Evolutionary conservation across 2,329 filamentous ascomycete species (phyloP), one percentile per base, ranked within the genome.

Genomic region (Sporothrix sp.): DNA sequence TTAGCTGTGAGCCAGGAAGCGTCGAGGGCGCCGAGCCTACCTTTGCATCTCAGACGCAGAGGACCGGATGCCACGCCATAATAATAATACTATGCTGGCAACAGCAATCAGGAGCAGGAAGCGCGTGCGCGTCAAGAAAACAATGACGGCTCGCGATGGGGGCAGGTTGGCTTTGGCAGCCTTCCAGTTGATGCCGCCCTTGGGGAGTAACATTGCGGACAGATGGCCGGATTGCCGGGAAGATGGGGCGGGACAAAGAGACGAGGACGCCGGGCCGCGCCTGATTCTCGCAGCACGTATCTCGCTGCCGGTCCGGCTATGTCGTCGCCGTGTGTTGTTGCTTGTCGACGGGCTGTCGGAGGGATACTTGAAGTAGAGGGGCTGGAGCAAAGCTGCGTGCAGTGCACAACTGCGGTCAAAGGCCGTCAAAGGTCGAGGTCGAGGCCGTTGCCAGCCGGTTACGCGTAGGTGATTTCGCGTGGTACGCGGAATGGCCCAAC

Each of bases 171-270:
- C 76, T 71, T 81, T 86, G 59, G 90, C 85, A 58, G 87, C 85
- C 75, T 95, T 96, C 90, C 91, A 97, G 67, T 82, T 89, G 63
- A 91, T 78, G 65, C 87, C 87, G 66, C 85, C 86, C 70, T 95
- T 95, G 58, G 87, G 86, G 61, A 94, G 81, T 72, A 96, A 81
- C 90, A 96, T 96, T 56, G 58, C 73, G 63, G 63, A 63, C 61
- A 20, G 14, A 45, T 36, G 20, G 33, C 28, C 7, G 21, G 16
- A 30, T 11, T 11, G n/a, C 30, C 43, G 30, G 21, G 25, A 10
- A 28, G 25, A 28, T 28, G 25, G 25, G 10, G n/a, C n/a, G n/a
- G 10, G 25, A 5, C 25, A 28, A 28, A 28, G 25, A 28, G 25
- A 28, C 5, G 25, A 28, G n/a, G n/a, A n/a, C n/a, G n/a, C n/a